A percentile compares a stretch with the other conserved stretches of the same genome.
Evolutionary conservation across 148 eudicot genomes (phyloP).

Genomic region (Fagopyrum tataricum): DNA sequence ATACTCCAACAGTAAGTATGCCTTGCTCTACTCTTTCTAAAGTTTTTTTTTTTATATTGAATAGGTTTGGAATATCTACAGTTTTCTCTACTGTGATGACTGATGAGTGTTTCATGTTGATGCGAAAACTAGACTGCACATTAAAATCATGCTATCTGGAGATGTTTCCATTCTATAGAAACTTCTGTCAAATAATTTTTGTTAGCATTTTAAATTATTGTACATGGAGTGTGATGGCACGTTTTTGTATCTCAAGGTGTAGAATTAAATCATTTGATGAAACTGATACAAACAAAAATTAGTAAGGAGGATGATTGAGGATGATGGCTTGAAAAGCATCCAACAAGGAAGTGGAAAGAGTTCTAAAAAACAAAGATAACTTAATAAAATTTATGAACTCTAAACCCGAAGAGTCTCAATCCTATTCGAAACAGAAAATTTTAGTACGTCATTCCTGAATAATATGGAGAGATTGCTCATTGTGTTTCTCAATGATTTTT

Average conservation of each 20-base stretch:
- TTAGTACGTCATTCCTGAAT: neutral
- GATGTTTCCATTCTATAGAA: neutral
- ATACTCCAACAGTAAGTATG: constrained; percentile 72
- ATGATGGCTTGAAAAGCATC: neutral
- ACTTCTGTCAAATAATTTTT: neutral
- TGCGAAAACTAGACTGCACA: neutral
- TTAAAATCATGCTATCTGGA: neutral
- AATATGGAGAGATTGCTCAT: neutral
- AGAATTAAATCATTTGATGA: neutral
- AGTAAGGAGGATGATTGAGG: neutral
- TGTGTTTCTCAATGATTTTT: too few species aligned
- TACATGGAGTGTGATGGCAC: too few species aligned
- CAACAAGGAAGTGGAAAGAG: neutral
- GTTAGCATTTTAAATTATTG: neutral
- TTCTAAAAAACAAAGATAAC: neutral
- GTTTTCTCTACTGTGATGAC: neutral
- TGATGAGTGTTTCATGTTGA: neutral
- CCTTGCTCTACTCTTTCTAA: neutral
- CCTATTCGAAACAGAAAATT: neutral
- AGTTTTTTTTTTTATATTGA: neutral
- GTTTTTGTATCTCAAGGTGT: neutral
- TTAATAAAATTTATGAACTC: neutral
- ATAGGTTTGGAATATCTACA: neutral
- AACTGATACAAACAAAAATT: neutral
- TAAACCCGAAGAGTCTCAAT: neutral